These are phyloP conservation scores for Aspergillus proliferans DNA, from an alignment of 2,329 filamentous ascomycete species.

Conservation along the genomic window DNA sequence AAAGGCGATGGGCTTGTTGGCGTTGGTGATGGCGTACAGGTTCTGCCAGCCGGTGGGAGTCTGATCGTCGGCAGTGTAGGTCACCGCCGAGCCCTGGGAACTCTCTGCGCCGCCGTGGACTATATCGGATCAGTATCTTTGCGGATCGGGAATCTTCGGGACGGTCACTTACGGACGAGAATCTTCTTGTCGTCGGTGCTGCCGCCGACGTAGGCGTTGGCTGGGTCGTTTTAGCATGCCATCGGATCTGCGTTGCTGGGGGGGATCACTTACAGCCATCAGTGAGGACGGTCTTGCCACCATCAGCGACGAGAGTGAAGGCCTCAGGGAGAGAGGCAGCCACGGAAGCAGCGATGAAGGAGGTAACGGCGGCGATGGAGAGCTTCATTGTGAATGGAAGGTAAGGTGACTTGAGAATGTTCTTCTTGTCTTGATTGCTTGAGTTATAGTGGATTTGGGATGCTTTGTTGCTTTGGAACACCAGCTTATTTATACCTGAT, in stretches of 20 bases:
- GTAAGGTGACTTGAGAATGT: neutral
- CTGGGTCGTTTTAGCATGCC: neutral
- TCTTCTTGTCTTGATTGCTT: neutral
- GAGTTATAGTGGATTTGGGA: neutral
- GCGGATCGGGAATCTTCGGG: neutral
- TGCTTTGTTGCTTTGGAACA: neutral
- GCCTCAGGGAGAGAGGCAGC: slow-evolving; percentile 6
- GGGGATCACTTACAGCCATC: slow-evolving; percentile 18
- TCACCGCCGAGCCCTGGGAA: slow-evolving; percentile 5
- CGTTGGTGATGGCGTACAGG: slow-evolving; percentile 21
- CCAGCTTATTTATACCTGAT: neutral
- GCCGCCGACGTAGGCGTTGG: slow-evolving; percentile 3
- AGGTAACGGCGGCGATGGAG: slow-evolving; percentile 6
- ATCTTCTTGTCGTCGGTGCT: slow-evolving; percentile 15
- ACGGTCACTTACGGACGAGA: slow-evolving; percentile 13
- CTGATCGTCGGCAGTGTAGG: slow-evolving; percentile 17
- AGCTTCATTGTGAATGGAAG: slow-evolving; percentile 5
- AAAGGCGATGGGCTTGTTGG: slow-evolving; percentile 14
- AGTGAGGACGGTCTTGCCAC: slow-evolving; percentile 8
- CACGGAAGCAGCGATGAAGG: slow-evolving; percentile 2
- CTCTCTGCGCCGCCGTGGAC: slow-evolving; percentile 15
- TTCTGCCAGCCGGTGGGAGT: slow-evolving; percentile 23
- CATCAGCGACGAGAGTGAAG: slow-evolving; percentile 9
- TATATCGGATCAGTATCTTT: neutral
- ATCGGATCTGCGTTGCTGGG: neutral